These are phyloP conservation scores for Ganoderma lingzhi DNA, from an alignment of 1,284 basidiomycete genomes.

Conservation along the genomic window DNA sequence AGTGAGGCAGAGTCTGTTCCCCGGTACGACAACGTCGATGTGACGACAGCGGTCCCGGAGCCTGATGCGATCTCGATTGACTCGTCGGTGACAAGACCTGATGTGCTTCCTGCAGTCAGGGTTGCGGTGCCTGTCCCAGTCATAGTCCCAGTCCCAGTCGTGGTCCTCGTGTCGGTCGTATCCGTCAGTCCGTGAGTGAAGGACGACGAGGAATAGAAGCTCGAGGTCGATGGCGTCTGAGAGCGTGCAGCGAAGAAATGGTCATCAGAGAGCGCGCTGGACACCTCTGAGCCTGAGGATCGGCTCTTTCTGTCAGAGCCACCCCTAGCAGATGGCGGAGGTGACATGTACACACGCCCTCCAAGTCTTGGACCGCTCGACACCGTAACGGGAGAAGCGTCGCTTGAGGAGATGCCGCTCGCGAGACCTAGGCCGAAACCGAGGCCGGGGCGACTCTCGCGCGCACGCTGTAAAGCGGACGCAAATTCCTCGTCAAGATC, in stretches of 20 bases:
- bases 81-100: constrained; percentile 36
- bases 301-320: constrained; percentile 47
- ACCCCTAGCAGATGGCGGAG: constrained; percentile 59
- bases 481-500: constrained; percentile 78
- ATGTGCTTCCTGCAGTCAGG: constrained; percentile 4
- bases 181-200: constrained; percentile 37
- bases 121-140: constrained; percentile 8
- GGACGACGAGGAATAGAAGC: constrained; percentile 45
- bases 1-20: constrained; percentile 62
- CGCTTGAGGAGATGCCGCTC: constrained; percentile 48
- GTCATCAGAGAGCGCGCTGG: constrained; percentile 61
- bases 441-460: constrained; percentile 52
- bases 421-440: constrained; percentile 54
- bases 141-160: constrained; percentile 25
- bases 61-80: constrained; percentile 50
- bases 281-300: constrained; percentile 37
- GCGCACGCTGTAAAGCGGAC: constrained; percentile 53
- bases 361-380: constrained; percentile 63
- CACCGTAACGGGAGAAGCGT: constrained; percentile 60
- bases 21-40: constrained; percentile 64
- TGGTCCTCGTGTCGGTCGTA: constrained; percentile 31
- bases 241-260: constrained; percentile 60
- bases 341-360: constrained; percentile 64
- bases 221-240: constrained; percentile 42
- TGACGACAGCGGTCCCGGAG: constrained; percentile 54